phyloP scores from a whole-genome alignment of 441 rosid genomes.

The Gossypium lobatum region DNA sequence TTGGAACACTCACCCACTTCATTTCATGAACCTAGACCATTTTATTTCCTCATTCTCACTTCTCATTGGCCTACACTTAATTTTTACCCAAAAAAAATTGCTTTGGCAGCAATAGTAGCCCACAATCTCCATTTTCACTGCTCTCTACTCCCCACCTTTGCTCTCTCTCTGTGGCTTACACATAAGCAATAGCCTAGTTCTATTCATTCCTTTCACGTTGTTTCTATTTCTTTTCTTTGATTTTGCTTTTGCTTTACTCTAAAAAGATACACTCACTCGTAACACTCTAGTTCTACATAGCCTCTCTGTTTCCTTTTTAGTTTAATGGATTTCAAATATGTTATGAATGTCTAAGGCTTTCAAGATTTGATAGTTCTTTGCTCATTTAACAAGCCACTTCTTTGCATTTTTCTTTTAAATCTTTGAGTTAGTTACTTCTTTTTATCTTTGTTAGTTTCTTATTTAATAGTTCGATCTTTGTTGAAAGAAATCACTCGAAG shows the following conservation, averaged over 20 bases:
- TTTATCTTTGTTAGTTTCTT: too few species aligned
- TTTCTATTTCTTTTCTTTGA: conserved; percentile 1
- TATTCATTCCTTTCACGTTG: neutral
- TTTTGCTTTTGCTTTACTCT: conserved; percentile 11
- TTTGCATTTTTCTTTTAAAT: too few species aligned
- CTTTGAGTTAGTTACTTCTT: too few species aligned
- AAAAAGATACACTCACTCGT: conserved; percentile 1
- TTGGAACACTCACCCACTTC: neutral
- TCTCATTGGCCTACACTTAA: conserved; percentile 24
- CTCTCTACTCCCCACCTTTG: conserved; percentile 61
- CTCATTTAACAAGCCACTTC: conserved; percentile 9
- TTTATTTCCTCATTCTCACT: conserved; percentile 3
- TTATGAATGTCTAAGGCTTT: conserved; percentile 23
- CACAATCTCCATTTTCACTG: conserved; percentile 40
- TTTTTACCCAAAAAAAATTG: neutral
- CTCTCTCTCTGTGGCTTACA: conserved; percentile 20
- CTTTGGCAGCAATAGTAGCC: conserved; percentile 28
- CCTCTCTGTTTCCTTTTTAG: neutral
- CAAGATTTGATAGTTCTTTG: conserved; percentile 29
- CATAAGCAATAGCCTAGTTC: conserved; percentile 9
- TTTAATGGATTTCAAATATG: conserved; percentile 17
- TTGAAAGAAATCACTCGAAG: too few species aligned
- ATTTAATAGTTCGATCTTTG: too few species aligned
- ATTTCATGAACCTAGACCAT: conserved; percentile 9
- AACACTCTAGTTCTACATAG: conserved; percentile 18